Evolutionary conservation across 331 rosid genomes (phyloP), one percentile per base, ranked within the genome.

Genomic region (Quercus tomentella): DNA sequence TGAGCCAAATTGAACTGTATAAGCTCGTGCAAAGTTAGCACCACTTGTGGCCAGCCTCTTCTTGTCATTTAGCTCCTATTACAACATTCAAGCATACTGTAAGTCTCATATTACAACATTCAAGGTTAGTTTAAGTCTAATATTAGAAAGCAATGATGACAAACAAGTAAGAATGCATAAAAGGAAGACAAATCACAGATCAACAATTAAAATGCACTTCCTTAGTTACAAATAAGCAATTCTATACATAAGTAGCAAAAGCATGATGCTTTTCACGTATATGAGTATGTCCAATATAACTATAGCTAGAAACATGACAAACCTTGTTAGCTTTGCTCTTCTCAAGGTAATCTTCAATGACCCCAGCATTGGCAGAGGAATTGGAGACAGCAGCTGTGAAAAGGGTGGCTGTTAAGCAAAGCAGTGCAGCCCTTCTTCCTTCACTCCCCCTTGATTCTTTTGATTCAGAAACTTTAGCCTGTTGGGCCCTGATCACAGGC

Each of bases 311-410:
- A 4, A n/a, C 26, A 33, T 8, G 20, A 33, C 25, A 35, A 33
- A 94, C 99, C 97, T 95, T 95, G 93, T 95, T 95, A 71, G 89
- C 89, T 85, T 95, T 90, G 91, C 97, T 92, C 86, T 54, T 96
- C 56, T 93, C 97, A 54, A 96, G 98, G 88, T 96, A 96, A 0
- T 93, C 91, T 11, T 96, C 99, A 61, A 96, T 87, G 85, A 96
- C 88, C 1, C 97, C 94, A 25, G 99, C 99, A 80, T 89, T 88
- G 57, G 99, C 91, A 15, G 87, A 21, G 12, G 92, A 82, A 71
- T 72, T 82, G 82, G 91, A 82, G 71, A 89, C 85, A 8, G 87
- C 88, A 15, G 90, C 84, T 41, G 92, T 77, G 80, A 92, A 91
- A 83, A 92, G 82, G 23, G 93, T 80, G 66, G 97, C 94, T 11